Evolutionary conservation across 2,329 filamentous ascomycete genomes (phyloP), one percentile per base, ranked within the genome.

Genomic region (Ophiostoma quercus): DNA sequence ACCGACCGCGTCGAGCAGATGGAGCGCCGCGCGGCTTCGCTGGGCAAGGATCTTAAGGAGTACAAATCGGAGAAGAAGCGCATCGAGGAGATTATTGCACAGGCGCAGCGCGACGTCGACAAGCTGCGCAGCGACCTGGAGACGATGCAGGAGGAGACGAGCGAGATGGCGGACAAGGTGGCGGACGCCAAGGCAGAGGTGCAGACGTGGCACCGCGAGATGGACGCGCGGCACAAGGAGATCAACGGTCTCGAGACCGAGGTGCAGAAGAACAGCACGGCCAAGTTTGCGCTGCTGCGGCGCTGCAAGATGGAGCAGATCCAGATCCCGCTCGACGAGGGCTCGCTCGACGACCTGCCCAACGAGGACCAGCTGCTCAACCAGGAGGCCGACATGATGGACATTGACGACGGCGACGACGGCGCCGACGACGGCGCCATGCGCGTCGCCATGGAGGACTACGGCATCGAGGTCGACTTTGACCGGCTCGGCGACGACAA

Each of bases 231-330:
- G 68, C 83, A 91, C 68, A 94, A 91, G 76, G 88, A 88, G 62
- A 91, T 99, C 71, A 88, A 87, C 71, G 86, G 84, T 6, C 82
- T 96, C n/a, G 94, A 98, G 79, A 89, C 90, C 1, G 90, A 93
- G 72, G 88, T 96, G 67, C 92, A 97, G 79, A 92, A 91, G 75
- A 92, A 92, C 76, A 92, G 90, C 71, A 89, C 92, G 0, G 88
- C 87, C 75, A 92, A 95, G 77, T 97, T 97, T 77, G 89, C 89
- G 63, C 82, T 96, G 66, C 85, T 99, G 68, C 88, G 93, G 76
- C 88, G 92, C 72, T 98, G 94, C 82, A 94, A 96, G 77, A 88
- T 99, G 66, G 94, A 98, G 77, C 94, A 97, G 76, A 92, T 98
- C 74, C 88, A 90, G 73, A 85, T 99, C 71, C 95, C 95, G 1